These are phyloP conservation scores for Linnemannia hyalina DNA, from an alignment of 192 early-diverging fungal genomes.

Conservation along the genomic window DNA sequence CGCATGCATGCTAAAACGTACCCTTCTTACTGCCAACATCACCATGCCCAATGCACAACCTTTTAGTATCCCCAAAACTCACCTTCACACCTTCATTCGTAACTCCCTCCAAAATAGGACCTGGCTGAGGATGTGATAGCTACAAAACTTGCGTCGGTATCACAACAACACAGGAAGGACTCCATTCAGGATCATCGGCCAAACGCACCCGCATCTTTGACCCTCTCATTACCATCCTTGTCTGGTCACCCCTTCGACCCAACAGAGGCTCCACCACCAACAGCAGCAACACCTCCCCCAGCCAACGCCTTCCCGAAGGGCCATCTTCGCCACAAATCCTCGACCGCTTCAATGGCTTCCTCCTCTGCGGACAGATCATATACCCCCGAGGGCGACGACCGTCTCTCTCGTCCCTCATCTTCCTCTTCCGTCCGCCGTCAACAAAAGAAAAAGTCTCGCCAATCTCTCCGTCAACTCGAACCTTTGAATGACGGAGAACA, in stretches of 20 bases:
- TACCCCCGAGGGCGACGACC: constrained; percentile 39
- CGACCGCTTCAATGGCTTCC: constrained; percentile 20
- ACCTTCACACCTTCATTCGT: neutral
- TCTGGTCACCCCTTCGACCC: neutral
- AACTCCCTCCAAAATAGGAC: constrained; percentile 5
- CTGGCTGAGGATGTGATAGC: constrained; percentile 49
- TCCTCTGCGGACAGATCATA: constrained; percentile 41
- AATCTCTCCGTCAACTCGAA: constrained; percentile 45
- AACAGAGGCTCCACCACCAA: constrained; percentile 33
- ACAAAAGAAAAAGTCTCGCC: constrained; percentile 26
- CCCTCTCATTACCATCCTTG: constrained; percentile 12
- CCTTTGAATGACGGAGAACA: constrained; percentile 8
- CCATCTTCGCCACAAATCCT: constrained; percentile 33
- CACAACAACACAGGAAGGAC: neutral
- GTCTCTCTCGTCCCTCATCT: constrained; percentile 30
- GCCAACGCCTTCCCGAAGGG: constrained; percentile 19
- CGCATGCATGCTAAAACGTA: neutral
- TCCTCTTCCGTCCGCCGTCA: constrained; percentile 29
- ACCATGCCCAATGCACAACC: neutral
- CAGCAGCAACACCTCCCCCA: constrained; percentile 28
- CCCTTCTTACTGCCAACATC: neutral
- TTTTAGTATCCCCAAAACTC: neutral
- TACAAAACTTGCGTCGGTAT: constrained; percentile 17
- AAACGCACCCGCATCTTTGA: neutral
- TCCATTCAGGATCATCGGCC: neutral